A percentile compares a stretch with the other conserved stretches of the same genome.
phyloP scores from a whole-genome alignment of 2,329 filamentous ascomycete genomes.

The Xylariaceae sp. region DNA sequence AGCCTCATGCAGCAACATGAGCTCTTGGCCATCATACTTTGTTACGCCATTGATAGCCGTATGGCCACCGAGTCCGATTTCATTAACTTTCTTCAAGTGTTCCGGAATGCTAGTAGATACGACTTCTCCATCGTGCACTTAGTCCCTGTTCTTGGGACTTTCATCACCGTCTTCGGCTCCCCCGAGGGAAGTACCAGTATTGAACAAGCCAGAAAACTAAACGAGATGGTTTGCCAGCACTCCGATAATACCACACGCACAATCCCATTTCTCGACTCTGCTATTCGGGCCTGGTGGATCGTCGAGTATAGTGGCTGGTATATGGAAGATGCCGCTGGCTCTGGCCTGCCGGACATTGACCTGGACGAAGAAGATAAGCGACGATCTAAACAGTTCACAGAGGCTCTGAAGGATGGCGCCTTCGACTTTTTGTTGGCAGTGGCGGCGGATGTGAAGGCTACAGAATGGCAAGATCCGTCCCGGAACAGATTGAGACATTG shows the following conservation, averaged over 20 bases:
- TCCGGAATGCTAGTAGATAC: constrained; percentile 72
- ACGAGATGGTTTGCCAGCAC: constrained; percentile 62
- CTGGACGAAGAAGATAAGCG: constrained; percentile 66
- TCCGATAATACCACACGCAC: constrained; percentile 68
- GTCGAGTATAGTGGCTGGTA: constrained; percentile 91
- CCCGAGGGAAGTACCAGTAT: constrained; percentile 66
- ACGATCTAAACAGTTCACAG: constrained; percentile 68
- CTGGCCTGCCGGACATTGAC: constrained; percentile 58
- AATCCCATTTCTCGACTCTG: constrained; percentile 72
- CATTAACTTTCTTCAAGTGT: constrained; percentile 60
- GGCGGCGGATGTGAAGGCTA: constrained; percentile 73
- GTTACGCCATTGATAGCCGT: constrained; percentile 71
- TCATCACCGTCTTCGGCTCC: constrained; percentile 74
- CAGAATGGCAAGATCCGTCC: constrained; percentile 84
- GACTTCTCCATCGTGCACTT: constrained; percentile 69
- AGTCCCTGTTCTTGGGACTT: constrained; percentile 72
- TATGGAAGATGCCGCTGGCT: constrained; percentile 64
- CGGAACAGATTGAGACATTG: constrained; percentile 77
- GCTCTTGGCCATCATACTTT: constrained; percentile 74
- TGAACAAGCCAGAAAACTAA: constrained; percentile 65
- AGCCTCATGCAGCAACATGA: constrained; percentile 90
- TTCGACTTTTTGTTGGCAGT: constrained; percentile 89
- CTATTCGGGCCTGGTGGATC: constrained; percentile 80
- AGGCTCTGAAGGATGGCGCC: constrained; percentile 79
- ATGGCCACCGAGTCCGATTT: constrained; percentile 71